phyloP scores from a whole-genome alignment of 2,329 filamentous ascomycete genomes.

The Fusarium duplospermum region DNA sequence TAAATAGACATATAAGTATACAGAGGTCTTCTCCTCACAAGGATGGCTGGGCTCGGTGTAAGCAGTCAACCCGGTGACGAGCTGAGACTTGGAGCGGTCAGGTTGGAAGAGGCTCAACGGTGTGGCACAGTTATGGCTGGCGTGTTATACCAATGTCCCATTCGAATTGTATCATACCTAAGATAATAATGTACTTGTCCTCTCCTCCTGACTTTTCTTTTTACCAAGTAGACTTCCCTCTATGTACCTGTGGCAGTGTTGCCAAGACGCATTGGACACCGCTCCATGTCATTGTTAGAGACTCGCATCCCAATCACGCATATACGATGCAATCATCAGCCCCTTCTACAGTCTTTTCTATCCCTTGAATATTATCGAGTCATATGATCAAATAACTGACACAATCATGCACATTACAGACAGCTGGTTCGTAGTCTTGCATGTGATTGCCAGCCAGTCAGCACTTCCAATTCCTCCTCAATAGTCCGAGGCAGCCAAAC shows the following conservation, averaged over 20 bases:
- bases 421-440: not conserved
- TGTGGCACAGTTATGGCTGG: not conserved
- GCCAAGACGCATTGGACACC: not conserved
- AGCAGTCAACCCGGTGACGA: not conserved
- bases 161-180: not conserved
- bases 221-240: not conserved
- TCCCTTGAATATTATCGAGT: too few relatives aligned
- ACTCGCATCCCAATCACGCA: not conserved
- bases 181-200: not conserved
- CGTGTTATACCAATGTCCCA: not conserved
- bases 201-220: not conserved
- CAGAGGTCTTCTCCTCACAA: not conserved
- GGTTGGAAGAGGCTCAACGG: not conserved
- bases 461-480: not conserved
- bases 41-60: too few relatives aligned
- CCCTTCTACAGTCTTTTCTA: not conserved
- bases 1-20: not conserved
- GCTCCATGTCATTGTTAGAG: not conserved
- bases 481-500: not conserved
- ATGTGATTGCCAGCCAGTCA: not conserved
- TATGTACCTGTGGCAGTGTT: not conserved
- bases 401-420: not conserved
- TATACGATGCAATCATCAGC: not conserved
- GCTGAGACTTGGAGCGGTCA: not conserved
- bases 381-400: not conserved